Evolutionary conservation across 108 stramenopile genomes (phyloP), one percentile per base, ranked within the genome.

Genomic region (Pseudonitzschia pungens): DNA sequence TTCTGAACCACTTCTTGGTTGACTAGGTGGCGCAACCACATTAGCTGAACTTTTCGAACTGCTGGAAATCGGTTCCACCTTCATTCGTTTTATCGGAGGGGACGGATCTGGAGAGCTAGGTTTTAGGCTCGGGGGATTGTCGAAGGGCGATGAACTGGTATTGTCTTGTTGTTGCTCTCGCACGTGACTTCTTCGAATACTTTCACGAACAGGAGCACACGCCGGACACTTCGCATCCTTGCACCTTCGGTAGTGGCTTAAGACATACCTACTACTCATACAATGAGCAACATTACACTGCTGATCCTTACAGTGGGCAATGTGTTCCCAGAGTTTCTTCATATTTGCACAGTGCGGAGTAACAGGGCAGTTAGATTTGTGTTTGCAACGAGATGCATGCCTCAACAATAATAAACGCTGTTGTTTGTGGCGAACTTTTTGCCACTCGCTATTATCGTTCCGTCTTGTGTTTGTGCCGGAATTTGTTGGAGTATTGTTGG

Each of bases 311-410:
- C 99, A 99, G 73, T 89, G 93, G 42, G 97, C 96, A 64, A 99
- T 98, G 71, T 99, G 99, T 60, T 96, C 94, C 99, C 99, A 99
- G 3, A 99, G 83, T 51, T 84, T 79, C 82, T 99, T 99, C 99
- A 99, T 99, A 45, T 86, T 92, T 20, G 85, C 94, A 76, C 99
- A 99, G 79, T 98, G 97, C 63, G 94, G 97, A 26, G 97, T 98
- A 18, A 90, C 88, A 14, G 90, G 91, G 67, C 99, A 99, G 42
- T 81, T 91, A 9, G 60, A n/a, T 66, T 83, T 87, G 29, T 87
- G 81, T 8, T 89, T 82, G 58, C 99, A 99, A 74, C 97, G 96
- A 32, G 98, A 97, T 14, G 98, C 98, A 80, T 99, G 99, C 24
- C 99, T 87, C 10, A 99, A 81, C 29, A 98, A 84, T 27, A 99